Base-by-base conservation (phyloP, 2,329 filamentous ascomycete genomes). In the Neofusicoccum kwambonambiense region DNA sequence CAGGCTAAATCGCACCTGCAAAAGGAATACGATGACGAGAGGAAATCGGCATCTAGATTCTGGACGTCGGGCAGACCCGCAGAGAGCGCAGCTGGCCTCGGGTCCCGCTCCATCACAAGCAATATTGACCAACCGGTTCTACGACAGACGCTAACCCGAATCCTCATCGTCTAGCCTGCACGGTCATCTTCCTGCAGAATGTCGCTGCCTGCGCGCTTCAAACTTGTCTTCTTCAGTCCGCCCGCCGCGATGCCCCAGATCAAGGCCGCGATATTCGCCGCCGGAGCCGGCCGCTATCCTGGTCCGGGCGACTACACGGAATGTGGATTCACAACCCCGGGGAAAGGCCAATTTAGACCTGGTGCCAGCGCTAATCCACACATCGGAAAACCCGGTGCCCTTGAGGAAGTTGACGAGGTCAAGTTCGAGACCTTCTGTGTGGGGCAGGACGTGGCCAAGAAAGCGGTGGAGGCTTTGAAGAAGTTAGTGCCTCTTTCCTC, bases 311-410 rank as follows among this genome's bases (percentile, higher is more conserved):
- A 74, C 13, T 83, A 83, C 68, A 80, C 76, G 0, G 78, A 82
- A 69, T 76, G 72, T 60, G 77, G 76, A 62, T 82, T 78, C 67
- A 76, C 73, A 37, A 75, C 78, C 0, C 67, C 76, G 3, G 89
- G 89, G 4, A 86, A 79, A 0, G 88, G 87, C 0, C 88, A 91
- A 71, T 92, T 91, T 74, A 83, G 86, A 0, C 88, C 89, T 0
- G 86, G 86, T 0, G 80, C 81, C 63, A 74, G 79, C 0, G 87
- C 89, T 0, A 88, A 87, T 54, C 89, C 89, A 3, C 77, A 86
- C 70, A 86, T 90, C 67, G 89, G 89, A 0, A 76, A 77, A 9
- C 77, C 81, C 1, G 87, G 87, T 0, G 74, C 78, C 34, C 70
- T 90, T 0, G 87, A 90, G 74, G 74, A 86, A 65, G 80, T 86